Evolutionary conservation across 2,329 filamentous ascomycete species (phyloP), one percentile per base, ranked within the genome.

Genomic region (Raffaelea ambrosiae): DNA sequence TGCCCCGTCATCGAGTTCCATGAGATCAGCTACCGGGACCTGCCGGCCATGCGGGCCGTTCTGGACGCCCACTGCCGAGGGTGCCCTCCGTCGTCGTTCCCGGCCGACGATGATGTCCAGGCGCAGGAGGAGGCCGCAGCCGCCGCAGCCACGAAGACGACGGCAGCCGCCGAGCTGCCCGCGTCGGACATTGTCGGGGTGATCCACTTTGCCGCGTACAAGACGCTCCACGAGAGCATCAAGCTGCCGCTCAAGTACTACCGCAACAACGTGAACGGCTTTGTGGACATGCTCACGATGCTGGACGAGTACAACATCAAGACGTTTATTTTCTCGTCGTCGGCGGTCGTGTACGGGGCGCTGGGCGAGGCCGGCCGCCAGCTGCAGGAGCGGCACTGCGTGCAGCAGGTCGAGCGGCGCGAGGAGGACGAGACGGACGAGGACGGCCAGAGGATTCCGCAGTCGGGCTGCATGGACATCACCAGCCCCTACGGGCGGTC

Each of bases 201-300:
- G n/a, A 83, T 85, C 49, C 81, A 85, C 57, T 84, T 84, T 54
- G 81, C 81, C 14, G 81, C 81, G 1, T 77, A 77, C 67, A 84
- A 84, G 59, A 78, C 80, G 2, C 79, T 84, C 0, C 73, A 73
- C 22, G 80, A 85, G 55, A 83, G 77, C 40, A 83, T 84, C 51
- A 61, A 64, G 22, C 65, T 70, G 49, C 81, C 81, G 1, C 62
- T 84, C 48, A 73, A 74, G 50, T 85, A 85, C 62, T 85, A 84
- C 62, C 70, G 72, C 50, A 85, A 84, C 66, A 85, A 85, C 51
- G 78, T 84, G 29, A 75, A 73, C 55, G 81, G 81, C 0, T 65
- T 84, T 5, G 68, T 84, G 43, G 70, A 80, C 50, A 73, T 85
- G 49, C 69, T 81, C 26, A 63, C 69, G 18, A 67, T 74, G 4